Conservation (phyloP, 805 yeast genomes). For the Wilhelminamyces savonicus region DNA sequence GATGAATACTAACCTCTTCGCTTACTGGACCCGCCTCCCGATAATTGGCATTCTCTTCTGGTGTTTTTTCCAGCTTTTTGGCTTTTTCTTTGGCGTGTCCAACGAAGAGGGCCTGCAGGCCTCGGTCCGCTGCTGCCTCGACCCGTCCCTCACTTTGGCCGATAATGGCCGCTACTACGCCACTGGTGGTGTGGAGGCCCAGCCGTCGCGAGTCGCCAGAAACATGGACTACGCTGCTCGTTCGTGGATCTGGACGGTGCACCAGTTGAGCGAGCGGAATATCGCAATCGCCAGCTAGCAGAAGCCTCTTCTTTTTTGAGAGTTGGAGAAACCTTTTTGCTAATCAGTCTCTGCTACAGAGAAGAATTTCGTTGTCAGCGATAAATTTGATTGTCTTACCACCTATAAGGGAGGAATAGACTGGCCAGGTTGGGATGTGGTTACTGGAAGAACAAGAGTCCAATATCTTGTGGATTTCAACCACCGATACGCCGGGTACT, state of each 20-base stretch:
- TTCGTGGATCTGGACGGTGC: constrained; percentile 77
- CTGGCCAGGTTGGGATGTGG: too few species aligned
- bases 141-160: constrained; percentile 41
- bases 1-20: constrained; percentile 71
- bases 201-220: constrained; percentile 53
- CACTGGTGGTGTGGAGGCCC: constrained; percentile 50
- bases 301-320: too few species aligned
- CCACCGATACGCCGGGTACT: too few species aligned
- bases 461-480: too few species aligned
- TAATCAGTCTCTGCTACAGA: too few species aligned
- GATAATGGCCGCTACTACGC: constrained; percentile 69
- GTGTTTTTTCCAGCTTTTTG: constrained; percentile 65
- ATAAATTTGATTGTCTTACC: too few species aligned
- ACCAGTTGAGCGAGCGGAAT: constrained; percentile 47
- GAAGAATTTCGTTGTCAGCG: too few species aligned
- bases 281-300: constrained; percentile 13
- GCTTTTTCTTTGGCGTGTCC: constrained; percentile 62
- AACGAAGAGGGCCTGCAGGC: constrained; percentile 68
- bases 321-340: too few species aligned
- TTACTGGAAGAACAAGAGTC: too few species aligned
- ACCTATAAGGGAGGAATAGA: too few species aligned
- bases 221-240: constrained; percentile 55
- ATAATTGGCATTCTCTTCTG: constrained; percentile 71
- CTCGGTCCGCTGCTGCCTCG: constrained; percentile 56
- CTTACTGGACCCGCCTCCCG: constrained; percentile 74